Base-by-base conservation (phyloP, 75 land plant species). In the Larix kaempferi region DNA sequence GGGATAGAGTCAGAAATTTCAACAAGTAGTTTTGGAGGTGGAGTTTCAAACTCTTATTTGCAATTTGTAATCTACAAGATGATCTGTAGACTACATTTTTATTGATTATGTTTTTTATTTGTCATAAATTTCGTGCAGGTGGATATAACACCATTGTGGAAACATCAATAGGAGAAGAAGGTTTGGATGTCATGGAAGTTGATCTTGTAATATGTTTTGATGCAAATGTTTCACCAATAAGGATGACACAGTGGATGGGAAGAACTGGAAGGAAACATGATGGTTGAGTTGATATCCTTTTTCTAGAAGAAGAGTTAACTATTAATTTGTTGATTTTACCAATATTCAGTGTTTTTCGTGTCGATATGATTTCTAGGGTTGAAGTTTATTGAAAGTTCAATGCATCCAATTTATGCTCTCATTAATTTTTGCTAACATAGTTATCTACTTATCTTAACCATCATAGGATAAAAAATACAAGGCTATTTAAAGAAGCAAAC, bases 231-330 rank as follows among this genome's bases (percentile, higher is more conserved):
- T 98, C 96, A 26, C 96, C 99, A 57, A 79, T 98, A 77, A 90
- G 98, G 78, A 98, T 98, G 99, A 95, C 89, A 73, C 99, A 98
- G 76, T 91, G 98, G 4, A 95, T 95, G 98, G 99, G 99, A 72
- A 90, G 96, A 74, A 98, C 99, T 66, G 98, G 98, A 76, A 85
- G 99, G 86, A 98, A 98, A 83, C 91, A 90, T 78, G 91, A 98
- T 82, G 99, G 99, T 11, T 84, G 94, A 88, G 98, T 98, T 64
- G 99, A 98, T 98, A 98, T 98, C 99, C 99, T 98, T 88, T 44
- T 57, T 1, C 16, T 23, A 66, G 26, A 14, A 3, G 39, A 11
- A 4, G 33, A 16, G 5, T 44, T 54, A 21, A 74, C 25, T 44
- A 13, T 59, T 33, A 19, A 23, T 73, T 10, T 27, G 55, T 11